Conservation (phyloP, 2,329 filamentous ascomycete genomes). For the Colletotrichum magnum region DNA sequence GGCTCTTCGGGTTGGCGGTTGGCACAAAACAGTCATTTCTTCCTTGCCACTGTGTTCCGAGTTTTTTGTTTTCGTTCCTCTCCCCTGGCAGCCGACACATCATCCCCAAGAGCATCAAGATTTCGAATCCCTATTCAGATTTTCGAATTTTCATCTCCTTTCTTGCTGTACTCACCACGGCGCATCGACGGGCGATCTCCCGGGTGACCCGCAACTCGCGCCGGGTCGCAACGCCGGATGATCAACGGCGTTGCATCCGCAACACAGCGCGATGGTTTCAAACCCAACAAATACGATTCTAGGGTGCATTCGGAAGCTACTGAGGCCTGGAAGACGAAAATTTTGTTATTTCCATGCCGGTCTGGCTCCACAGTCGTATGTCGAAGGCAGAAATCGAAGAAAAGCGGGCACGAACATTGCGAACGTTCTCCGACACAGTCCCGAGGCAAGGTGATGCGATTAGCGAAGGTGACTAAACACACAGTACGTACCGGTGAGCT, state of each 20-base stretch:
- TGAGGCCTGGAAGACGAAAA: conserved; percentile 2
- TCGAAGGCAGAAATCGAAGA: conserved; percentile 26
- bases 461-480: conserved; percentile 34
- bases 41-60: conserved; percentile 24
- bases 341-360: conserved; percentile 19
- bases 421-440: conserved; percentile 35
- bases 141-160: not conserved
- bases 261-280: conserved; percentile 5
- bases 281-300: not conserved
- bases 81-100: conserved; percentile 5
- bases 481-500: conserved; percentile 28
- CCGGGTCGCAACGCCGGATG: conserved; percentile 3
- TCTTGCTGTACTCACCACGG: not conserved
- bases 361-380: conserved; percentile 33
- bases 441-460: conserved; percentile 37
- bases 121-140: not conserved
- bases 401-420: conserved; percentile 36
- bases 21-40: conserved; percentile 17
- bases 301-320: not conserved
- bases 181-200: conserved; percentile 2
- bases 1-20: conserved; percentile 4
- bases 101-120: conserved; percentile 1
- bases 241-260: conserved; percentile 1
- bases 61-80: not conserved
- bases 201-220: conserved; percentile 14